A percentile compares a stretch with the other conserved stretches of the same genome.
phyloP scores from a whole-genome alignment of 2,329 filamentous ascomycete genomes.

The Alternaria ethzedia region DNA sequence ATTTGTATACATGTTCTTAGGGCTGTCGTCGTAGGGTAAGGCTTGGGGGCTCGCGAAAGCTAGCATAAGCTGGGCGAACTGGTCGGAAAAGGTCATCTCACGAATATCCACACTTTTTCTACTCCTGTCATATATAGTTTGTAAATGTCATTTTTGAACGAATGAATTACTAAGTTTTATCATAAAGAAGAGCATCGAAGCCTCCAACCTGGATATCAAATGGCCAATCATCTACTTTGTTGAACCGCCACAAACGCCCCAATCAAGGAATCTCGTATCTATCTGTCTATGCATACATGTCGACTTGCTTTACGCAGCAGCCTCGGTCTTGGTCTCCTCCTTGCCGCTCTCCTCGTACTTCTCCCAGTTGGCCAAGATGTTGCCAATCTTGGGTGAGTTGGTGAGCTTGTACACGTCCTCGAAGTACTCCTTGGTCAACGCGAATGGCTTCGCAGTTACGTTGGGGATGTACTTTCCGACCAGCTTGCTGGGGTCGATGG shows the following conservation, averaged over 20 bases:
- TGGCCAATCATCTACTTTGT: neutral
- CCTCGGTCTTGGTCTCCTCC: conserved; percentile 35
- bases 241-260: conserved; percentile 1
- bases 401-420: conserved; percentile 97
- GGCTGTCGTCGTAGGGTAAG: neutral
- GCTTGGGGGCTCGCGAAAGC: neutral
- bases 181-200: neutral
- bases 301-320: conserved; percentile 17
- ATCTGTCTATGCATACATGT: neutral
- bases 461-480: conserved; percentile 99
- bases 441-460: conserved; percentile 94
- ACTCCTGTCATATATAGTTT: neutral
- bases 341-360: conserved; percentile 55
- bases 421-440: conserved; percentile 97
- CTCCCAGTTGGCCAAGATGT: conserved; percentile 78
- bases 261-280: neutral
- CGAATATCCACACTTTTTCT: no score
- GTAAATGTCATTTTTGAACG: neutral
- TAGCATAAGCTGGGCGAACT: neutral
- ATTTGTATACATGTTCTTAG: neutral
- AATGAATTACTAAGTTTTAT: conserved; percentile 6
- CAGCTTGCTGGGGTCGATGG: conserved; percentile 94
- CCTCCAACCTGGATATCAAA: conserved; percentile 10
- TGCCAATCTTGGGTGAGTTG: conserved; percentile 76
- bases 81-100: neutral